Conservation (phyloP, 2,329 filamentous ascomycete species). For the Xylaria sp. region DNA sequence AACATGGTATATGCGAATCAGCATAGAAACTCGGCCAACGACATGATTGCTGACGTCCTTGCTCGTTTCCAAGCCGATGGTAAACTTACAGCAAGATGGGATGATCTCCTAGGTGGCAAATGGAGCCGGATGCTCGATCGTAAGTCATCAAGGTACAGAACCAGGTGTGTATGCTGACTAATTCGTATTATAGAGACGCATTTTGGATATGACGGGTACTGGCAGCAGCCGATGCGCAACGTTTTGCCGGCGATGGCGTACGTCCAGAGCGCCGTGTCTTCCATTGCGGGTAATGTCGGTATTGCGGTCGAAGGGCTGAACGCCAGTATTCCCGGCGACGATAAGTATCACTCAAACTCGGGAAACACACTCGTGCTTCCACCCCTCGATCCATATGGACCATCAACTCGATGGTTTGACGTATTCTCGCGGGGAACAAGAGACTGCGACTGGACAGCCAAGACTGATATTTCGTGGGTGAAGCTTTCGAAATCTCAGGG, state of each 20-base stretch:
- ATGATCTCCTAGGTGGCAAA: constrained; percentile 64
- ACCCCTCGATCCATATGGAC: constrained; percentile 64
- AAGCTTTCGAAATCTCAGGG: constrained; percentile 57
- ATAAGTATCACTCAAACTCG: constrained; percentile 63
- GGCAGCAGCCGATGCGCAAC: constrained; percentile 78
- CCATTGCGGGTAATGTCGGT: constrained; percentile 67
- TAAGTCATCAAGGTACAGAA: constrained; percentile 35
- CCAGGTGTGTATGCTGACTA: background rate
- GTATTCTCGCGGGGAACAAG: constrained; percentile 64
- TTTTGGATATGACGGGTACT: constrained; percentile 59
- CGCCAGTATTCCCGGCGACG: constrained; percentile 70
- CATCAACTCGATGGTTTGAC: constrained; percentile 64
- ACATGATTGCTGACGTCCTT: constrained; percentile 57
- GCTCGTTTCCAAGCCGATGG: constrained; percentile 62
- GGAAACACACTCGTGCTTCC: constrained; percentile 60
- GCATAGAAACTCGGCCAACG: constrained; percentile 57
- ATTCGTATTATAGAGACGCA: constrained; percentile 51
- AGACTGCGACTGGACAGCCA: constrained; percentile 59
- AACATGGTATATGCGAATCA: constrained; percentile 59
- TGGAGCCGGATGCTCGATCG: constrained; percentile 68
- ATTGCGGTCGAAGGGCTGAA: constrained; percentile 69
- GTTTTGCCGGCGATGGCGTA: constrained; percentile 65
- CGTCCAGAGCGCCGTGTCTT: constrained; percentile 62
- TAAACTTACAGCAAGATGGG: constrained; percentile 61
- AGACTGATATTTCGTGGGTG: constrained; percentile 56